Percentiles rank a stretch among this genome's conserved stretches.
Evolutionary conservation across 2,329 filamentous ascomycete genomes (phyloP).

Genomic region (Penicillium occitanis): DNA sequence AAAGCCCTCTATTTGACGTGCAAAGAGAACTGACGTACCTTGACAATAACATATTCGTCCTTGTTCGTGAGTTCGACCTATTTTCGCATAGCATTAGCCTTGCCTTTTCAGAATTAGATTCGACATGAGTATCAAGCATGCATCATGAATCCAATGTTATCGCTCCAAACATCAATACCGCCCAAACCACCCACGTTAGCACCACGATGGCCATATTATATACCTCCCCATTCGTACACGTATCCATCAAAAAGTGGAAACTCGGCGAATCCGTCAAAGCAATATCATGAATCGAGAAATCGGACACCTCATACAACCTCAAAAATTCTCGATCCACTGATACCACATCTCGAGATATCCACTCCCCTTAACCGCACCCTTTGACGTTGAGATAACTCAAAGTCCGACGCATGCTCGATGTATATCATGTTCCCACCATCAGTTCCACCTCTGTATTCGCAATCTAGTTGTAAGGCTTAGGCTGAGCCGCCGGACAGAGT

Average conservation of each 20-base stretch:
- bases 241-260: neutral
- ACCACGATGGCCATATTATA: neutral
- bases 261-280: neutral
- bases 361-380: neutral
- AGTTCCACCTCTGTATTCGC: neutral
- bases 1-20: neutral
- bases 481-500: too few species aligned
- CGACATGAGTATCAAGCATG: neutral
- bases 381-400: neutral
- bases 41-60: constrained; percentile 61
- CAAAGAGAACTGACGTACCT: constrained; percentile 32
- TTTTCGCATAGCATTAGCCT: neutral
- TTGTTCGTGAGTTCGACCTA: constrained; percentile 58
- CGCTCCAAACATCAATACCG: neutral
- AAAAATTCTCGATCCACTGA: neutral
- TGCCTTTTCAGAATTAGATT: neutral
- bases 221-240: neutral
- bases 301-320: neutral
- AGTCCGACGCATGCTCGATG: neutral
- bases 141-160: neutral
- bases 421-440: neutral
- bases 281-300: neutral
- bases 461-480: too few species aligned
- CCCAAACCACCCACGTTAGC: neutral
- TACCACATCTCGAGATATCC: neutral